A percentile compares a stretch with the other conserved stretches of the same genome.
Conservation (phyloP, 2,329 filamentous ascomycete genomes). For the Arthrobotrys megalospora region DNA sequence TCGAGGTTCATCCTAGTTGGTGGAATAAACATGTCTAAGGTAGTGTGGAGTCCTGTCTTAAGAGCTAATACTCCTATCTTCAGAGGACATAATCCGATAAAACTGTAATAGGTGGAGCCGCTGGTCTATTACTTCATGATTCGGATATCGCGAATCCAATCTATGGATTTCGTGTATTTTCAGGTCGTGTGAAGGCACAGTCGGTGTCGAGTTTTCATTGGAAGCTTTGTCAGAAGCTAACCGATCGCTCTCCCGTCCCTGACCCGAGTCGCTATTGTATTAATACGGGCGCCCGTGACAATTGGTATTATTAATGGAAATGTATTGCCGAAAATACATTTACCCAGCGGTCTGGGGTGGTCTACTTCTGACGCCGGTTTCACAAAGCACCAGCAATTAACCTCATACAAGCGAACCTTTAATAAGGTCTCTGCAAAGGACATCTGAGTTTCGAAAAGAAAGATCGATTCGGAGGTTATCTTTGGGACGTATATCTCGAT, state of each 20-base stretch:
- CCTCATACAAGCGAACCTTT: constrained; percentile 37
- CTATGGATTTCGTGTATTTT: not conserved
- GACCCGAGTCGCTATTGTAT: constrained; percentile 16
- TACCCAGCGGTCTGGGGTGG: constrained; percentile 32
- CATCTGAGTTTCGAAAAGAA: not conserved
- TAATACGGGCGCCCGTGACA: constrained; percentile 45
- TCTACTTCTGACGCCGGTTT: constrained; percentile 54
- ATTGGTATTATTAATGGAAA: constrained; percentile 59
- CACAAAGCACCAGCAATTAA: constrained; percentile 56
- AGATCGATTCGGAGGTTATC: constrained; percentile 22
- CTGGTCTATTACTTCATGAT: not conserved
- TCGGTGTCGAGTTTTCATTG: constrained; percentile 34
- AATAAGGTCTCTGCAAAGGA: not conserved
- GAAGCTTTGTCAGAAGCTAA: constrained; percentile 20
- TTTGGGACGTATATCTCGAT: constrained; percentile 4
- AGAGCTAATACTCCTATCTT: constrained; percentile 39
- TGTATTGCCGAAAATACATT: constrained; percentile 57
- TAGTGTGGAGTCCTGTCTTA: constrained; percentile 11
- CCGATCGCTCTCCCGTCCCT: constrained; percentile 23
- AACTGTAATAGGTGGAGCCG: not conserved
- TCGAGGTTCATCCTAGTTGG: not conserved
- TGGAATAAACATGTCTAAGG: constrained; percentile 9
- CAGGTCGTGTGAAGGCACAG: constrained; percentile 1
- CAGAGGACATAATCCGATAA: constrained; percentile 18
- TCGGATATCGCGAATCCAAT: not conserved